Percentiles rank a stretch among this genome's conserved stretches.
phyloP scores from a whole-genome alignment of 805 yeast species.

The Zygosaccharomyces bisporus region DNA sequence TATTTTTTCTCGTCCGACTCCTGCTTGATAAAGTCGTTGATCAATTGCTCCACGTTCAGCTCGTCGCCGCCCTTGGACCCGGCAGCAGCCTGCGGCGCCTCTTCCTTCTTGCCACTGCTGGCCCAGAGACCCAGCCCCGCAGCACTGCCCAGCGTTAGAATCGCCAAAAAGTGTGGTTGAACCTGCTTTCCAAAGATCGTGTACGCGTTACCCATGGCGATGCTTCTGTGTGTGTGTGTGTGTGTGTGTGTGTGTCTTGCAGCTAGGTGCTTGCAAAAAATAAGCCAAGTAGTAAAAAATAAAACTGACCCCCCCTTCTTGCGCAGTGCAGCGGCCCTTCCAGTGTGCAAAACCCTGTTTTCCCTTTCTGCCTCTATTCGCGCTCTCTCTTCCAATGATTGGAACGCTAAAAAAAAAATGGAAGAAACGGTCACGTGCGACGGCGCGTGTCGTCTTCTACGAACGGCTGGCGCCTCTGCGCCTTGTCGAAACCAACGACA shows the following conservation, averaged over 20 bases:
- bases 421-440: no score
- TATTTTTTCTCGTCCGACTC: slow-evolving; percentile 13
- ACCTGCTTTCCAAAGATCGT: slow-evolving; percentile 77
- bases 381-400: slow-evolving; percentile 4
- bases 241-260: no score
- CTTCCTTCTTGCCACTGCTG: slow-evolving; percentile 10
- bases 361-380: neutral
- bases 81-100: neutral
- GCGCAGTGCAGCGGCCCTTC: neutral
- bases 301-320: no score
- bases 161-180: slow-evolving; percentile 78
- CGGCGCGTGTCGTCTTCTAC: no score
- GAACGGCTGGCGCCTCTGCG: no score
- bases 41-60: slow-evolving; percentile 27
- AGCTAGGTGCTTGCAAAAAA: no score
- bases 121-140: slow-evolving; percentile 21
- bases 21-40: slow-evolving; percentile 27
- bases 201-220: slow-evolving; percentile 48
- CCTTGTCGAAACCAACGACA: no score
- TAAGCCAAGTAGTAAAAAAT: no score
- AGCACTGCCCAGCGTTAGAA: slow-evolving; percentile 51
- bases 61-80: slow-evolving; percentile 13
- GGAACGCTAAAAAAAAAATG: neutral
- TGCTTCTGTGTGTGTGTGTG: neutral
- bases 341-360: slow-evolving; percentile 2